Conservation (phyloP, 2,329 filamentous ascomycete genomes). For the Verticillium klebahnii region DNA sequence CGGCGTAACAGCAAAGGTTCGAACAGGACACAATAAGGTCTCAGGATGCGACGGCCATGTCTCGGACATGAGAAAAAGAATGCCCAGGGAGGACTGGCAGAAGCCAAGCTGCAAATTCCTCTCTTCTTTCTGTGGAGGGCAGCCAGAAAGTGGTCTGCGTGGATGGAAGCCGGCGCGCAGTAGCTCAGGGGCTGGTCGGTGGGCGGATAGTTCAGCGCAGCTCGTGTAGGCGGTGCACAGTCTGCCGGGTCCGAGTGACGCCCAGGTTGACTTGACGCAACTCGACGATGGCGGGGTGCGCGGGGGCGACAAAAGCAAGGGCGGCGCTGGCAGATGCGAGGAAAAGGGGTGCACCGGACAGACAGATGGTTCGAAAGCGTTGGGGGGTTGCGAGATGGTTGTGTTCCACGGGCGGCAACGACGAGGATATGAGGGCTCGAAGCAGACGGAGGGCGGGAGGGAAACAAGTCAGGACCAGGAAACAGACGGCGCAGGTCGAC, state of each 20-base stretch:
- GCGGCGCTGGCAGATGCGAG: background rate
- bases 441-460: background rate
- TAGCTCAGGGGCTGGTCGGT: background rate
- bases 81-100: background rate
- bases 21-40: background rate
- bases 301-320: background rate
- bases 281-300: background rate
- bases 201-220: background rate
- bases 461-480: background rate
- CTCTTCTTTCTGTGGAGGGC: background rate
- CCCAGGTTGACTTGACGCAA: background rate
- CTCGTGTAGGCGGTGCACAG: background rate
- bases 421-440: background rate
- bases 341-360: background rate
- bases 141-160: background rate
- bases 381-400: background rate
- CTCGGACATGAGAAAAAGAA: background rate
- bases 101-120: background rate
- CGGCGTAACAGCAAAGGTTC: background rate
- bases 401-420: background rate
- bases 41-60: conserved; percentile 4
- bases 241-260: background rate
- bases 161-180: background rate
- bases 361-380: background rate
- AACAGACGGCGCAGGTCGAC: background rate